Evolutionary conservation across 768 basidiomycete genomes (phyloP), one percentile per base, ranked within the genome.

Genomic region (Boletus insuetus): DNA sequence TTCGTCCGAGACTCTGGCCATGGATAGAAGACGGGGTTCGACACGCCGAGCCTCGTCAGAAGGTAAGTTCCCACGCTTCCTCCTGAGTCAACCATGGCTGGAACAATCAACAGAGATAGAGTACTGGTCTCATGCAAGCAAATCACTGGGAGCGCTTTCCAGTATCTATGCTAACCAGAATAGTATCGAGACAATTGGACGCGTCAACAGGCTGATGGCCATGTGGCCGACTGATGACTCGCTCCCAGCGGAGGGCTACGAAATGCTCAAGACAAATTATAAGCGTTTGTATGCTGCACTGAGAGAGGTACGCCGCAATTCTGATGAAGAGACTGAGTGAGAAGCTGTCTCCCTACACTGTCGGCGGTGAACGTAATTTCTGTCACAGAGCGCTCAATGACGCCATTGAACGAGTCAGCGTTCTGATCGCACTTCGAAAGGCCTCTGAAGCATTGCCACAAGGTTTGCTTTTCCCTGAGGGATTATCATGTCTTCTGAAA

Each of bases 221-320:
- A 79, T 77, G 26, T 90, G 89, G 87, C 87, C 89, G 6, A 72
- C 77, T 22, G 87, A 90, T 70, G 89, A 91, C 59, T 77, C 77
- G 31, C 64, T 85, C 11, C 82, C 86, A 4, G 79, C 83, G 0
- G 86, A 91, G 68, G 86, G 87, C 40, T 75, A 85, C 46, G 85
- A 87, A 42, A 73, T 72, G 37, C 78, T 91, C 51, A 88, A 82
- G 69, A 72, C 75, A 38, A 81, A 79, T 48, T 83, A 84, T 72
- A 83, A 79, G 67, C 86, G 84, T 68, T 69, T 94, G 32, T 70
- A 68, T 8, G 69, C 80, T 48, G 86, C 83, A 19, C 75, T 94
- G 49, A 78, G 75, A 46, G 87, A 88, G 26, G 81, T 93, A 37
- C 79, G 81, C 60, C 64, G 69, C 20, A 71, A 77, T 43, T 80